phyloP scores from a whole-genome alignment of 108 stramenopile species.

The Nitzschia inconspicua region DNA sequence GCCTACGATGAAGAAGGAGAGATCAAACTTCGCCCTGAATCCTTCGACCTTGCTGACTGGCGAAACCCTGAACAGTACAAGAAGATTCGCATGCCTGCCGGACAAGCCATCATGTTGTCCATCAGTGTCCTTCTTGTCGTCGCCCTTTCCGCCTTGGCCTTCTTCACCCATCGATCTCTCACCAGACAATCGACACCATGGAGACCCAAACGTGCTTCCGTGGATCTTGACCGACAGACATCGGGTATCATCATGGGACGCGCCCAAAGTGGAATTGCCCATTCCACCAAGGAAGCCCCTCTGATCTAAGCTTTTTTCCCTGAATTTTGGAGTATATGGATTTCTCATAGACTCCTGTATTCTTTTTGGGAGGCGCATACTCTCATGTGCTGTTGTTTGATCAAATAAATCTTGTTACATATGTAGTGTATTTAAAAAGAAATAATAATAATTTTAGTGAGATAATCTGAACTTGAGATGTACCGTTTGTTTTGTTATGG shows the following conservation, averaged over 20 bases:
- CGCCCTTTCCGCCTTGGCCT: conserved; percentile 13
- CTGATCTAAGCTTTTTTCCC: too few relatives aligned
- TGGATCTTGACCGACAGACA: conserved; percentile 21
- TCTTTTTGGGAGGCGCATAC: too few relatives aligned
- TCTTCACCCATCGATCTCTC: conserved; percentile 20
- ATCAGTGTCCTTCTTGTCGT: conserved; percentile 18
- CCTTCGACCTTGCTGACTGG: conserved; percentile 28
- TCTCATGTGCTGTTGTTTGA: too few relatives aligned
- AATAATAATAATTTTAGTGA: too few relatives aligned
- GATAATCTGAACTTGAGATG: too few relatives aligned
- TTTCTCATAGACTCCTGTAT: too few relatives aligned
- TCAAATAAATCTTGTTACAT: too few relatives aligned
- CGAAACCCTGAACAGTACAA: conserved; percentile 25
- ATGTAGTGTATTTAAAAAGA: too few relatives aligned
- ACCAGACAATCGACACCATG: conserved; percentile 17
- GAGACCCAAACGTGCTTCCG: conserved; percentile 23
- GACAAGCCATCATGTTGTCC: conserved; percentile 19
- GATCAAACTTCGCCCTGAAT: conserved; percentile 12
- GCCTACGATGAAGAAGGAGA: conserved; percentile 44
- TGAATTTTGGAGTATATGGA: too few relatives aligned
- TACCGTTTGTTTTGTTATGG: too few relatives aligned
- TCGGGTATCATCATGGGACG: conserved; percentile 40
- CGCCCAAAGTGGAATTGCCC: conserved; percentile 28
- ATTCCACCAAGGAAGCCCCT: conserved; percentile 1
- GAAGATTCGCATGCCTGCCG: conserved; percentile 23